Evolutionary conservation across 805 yeast species (phyloP), one percentile per base, ranked within the genome.

Genomic region (Yueomyces sp.): DNA sequence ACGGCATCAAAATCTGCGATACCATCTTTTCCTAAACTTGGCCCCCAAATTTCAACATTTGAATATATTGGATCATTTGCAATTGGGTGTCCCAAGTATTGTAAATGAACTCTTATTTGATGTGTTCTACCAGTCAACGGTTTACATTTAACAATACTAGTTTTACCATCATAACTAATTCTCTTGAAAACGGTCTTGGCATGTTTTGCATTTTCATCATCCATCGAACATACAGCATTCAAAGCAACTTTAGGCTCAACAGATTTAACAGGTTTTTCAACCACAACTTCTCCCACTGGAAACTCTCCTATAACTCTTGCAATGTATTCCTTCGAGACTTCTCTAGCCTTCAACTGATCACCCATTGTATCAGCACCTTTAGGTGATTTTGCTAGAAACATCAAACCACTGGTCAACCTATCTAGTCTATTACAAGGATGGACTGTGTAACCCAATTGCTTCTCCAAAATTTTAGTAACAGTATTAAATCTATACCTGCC

Each of bases 41-140:
- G 63, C 0, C 97, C 97, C 96, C 96, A 92, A 0, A 85, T 79
- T 19, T 63, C 60, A 12, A 71, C 74, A 52, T 84, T 85, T 2
- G 95, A 81, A 55, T 87, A 90, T 1, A 88, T 70, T 0, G 96
- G 96, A 60, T 90, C 98, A 57, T 90, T 88, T 3, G 84, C 86
- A 40, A 90, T 90, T 0, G 97, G 96, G 55, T 68, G 73, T 0
- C 96, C 96, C n/a, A 92, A 52, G 50, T 70, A 81, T 62, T 88
- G 96, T 45, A 92, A 64, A 65, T 92, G 98, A 1, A 92, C 95
- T 47, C 98, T 68, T 42, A 92, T 87, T 59, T 90, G 98, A 60
- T 90, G 98, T 0, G 96, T 86, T 56, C 98, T 70, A 0, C 98
- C 98, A 0, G 98, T 90, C 19, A 73, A 64, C 1, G 98, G 98